Percentiles rank a stretch among this genome's conserved stretches.
phyloP scores from a whole-genome alignment of 2,329 filamentous ascomycete species.

The Aspergillus quadrilineatus region DNA sequence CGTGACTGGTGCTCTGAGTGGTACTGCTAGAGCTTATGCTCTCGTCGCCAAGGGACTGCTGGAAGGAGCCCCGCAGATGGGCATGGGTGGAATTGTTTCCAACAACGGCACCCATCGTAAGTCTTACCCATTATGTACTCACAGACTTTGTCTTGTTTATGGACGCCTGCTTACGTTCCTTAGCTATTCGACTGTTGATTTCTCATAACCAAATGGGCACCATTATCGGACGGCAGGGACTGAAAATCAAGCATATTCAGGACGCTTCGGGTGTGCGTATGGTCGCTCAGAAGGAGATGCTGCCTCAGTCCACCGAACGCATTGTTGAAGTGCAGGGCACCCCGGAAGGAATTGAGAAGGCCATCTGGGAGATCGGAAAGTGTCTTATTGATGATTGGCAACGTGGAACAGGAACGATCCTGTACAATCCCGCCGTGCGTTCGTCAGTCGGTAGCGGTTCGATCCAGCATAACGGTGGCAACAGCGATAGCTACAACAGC shows the following conservation, averaged over 20 bases:
- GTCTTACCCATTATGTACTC: constrained; percentile 37
- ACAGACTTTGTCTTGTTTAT: not conserved
- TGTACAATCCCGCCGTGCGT: constrained; percentile 94
- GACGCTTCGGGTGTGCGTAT: constrained; percentile 95
- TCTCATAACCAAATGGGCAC: constrained; percentile 99
- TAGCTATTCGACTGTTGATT: constrained; percentile 95
- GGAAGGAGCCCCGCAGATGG: constrained; percentile 90
- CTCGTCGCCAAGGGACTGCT: constrained; percentile 88
- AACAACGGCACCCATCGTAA: constrained; percentile 93
- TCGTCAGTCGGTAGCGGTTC: constrained; percentile 66
- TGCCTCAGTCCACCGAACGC: constrained; percentile 95
- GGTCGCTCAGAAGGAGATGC: constrained; percentile 99
- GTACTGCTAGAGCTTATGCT: constrained; percentile 87
- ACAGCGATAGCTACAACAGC: constrained; percentile 53
- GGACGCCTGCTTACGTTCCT: constrained; percentile 17
- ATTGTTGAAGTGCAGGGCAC: constrained; percentile 96
- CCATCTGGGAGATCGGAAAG: constrained; percentile 98
- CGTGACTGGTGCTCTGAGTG: constrained; percentile 84
- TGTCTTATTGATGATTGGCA: constrained; percentile 98
- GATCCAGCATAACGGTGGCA: constrained; percentile 53
- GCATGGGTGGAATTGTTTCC: constrained; percentile 87
- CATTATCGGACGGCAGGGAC: constrained; percentile 91
- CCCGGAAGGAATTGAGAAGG: constrained; percentile 91
- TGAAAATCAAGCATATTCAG: constrained; percentile 99
- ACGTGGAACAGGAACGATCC: constrained; percentile 90